Base-by-base conservation (phyloP, 83 land plant genomes). In the Picea mariana region DNA sequence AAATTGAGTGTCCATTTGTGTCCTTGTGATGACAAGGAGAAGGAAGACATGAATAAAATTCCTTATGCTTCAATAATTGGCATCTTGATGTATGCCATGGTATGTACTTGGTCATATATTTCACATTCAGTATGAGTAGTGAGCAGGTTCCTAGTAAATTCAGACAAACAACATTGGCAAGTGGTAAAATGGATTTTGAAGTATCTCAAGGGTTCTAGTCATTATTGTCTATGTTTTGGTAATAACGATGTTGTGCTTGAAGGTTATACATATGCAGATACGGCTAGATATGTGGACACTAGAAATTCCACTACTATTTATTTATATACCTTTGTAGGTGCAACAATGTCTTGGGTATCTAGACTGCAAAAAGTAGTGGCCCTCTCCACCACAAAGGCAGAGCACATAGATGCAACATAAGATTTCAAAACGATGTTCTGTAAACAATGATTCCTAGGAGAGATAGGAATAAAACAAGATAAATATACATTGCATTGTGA, bases 61-160 rank as follows among this genome's bases (percentile, higher is more conserved):
- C 64, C 76, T 20, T 75, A 42, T 42, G 0, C 5, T 42, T 42
- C 0, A 42, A 42, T 0, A 6, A 4, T 42, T 42, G 6, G 44
- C 6, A 42, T 5, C 44, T 31, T 42, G 6, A 42, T 42, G 44
- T 42, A 42, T 42, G 44, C 44, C 44, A 42, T 85, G 85, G 81
- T 82, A 2, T 63, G 80, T 77, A 85, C 75, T 2, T 5, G 84
- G 7, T 81, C 63, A 64, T 21, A 83, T 60, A 84, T 81, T 67
- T 34, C 77, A 9, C 65, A 63, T 81, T 80, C 75, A 81, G 0
- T 42, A 6, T 5, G 6, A 42, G 44, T 42, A 42, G 44, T 42
- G 44, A 42, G 44, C 0, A 42, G 44, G 6, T 42, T 42, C 44
- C 44, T 42, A 5, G 44, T 6, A 42, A 42, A 42, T 42, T 0